Evolutionary conservation across 257 asterid species (phyloP), one percentile per base, ranked within the genome.

Genomic region (Solanum sparsipilum): DNA sequence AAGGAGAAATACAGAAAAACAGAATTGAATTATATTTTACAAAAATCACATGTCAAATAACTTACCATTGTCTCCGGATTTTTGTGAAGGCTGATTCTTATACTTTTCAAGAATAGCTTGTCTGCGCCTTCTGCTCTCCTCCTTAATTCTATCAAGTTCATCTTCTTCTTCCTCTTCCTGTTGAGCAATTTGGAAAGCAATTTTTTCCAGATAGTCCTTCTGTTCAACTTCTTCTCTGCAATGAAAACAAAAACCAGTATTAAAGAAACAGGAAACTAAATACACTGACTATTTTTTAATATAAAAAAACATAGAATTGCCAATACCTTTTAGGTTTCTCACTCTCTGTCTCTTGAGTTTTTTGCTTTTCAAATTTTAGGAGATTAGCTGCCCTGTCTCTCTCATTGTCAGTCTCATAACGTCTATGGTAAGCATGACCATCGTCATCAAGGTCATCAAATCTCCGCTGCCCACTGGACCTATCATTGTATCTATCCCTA

Each of bases 21-120:
- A 81, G 38, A 79, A 44, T 81, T 9, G 8, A 46, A 81, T 46
- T 29, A 9, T 29, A 29, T 81, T 46, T 46, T 11, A 46, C 23
- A 36, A 81, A 12, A 81, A 91, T 81, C 68, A 29, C 39, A 81
- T 10, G 27, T 81, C 85, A 10, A 81, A 81, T 32, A 52, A 60
- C 84, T 76, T 90, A 90, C 94, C 92, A 3, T 48, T 83, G 87
- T 86, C 92, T 87, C 93, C 93, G 3, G 90, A 75, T 38, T 88
- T 90, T 36, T 90, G 96, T 16, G 72, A 79, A 60, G 86, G 91
- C 89, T 92, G 87, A 89, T 89, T 91, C 89, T 92, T 94, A 92
- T 96, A 92, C 91, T 95, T 97, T 88, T 96, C 98, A 82, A 97
- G 95, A 87, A 97, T 96, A 70, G 98, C 99, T 91, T 94, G 96